Evolutionary conservation across 1,284 basidiomycete species (phyloP), one percentile per base, ranked within the genome.

Genomic region (Pseudozyma hubeiensis): DNA sequence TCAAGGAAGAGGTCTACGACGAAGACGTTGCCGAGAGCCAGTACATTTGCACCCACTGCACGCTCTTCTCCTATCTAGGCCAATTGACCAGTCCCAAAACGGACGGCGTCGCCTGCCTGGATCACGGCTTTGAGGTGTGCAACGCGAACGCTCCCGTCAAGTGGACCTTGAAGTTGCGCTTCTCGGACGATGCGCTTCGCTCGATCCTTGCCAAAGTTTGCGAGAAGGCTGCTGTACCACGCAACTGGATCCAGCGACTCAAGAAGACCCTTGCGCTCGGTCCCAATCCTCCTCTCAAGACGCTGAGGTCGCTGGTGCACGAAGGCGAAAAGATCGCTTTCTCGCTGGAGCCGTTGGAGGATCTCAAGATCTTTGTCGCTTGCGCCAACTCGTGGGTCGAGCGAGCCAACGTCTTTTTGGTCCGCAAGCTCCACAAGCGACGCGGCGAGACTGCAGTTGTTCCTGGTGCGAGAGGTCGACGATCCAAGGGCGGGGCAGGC

Each of bases 1-100:
- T 94, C 46, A 85, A 85, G 29, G 93, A 97, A 84, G 86, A 88
- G 19, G 86, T 93, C 19, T 90, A 93, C 76, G 90, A 91, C 70
- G 88, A 90, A 75, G 95, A 97, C 84, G 89, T 90, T 9, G 87
- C 91, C 6, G 97, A 98, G 85, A 93, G 94, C 64, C 93, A 97
- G 84, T 96, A 96, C 85, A 94, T 97, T 85, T 99, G 97, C 88
- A 87, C 88, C 55, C 87, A 92, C 78, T 99, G 97, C 91, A 96
- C 97, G 84, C 89, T 89, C 11, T 97, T 97, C 86, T 95, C 93
- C 86, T 99, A 97, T 86, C 90, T 99, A 29, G 93, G 94, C 5
- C 95, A 97, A 83, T 87, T 97, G 81, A 91, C 67, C 7, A 77
- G 53, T 44, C 63, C 72, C 19, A 90, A 90, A 35, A 72, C 88